A percentile compares a stretch with the other conserved stretches of the same genome.
Evolutionary conservation across 305 asterid genomes (phyloP).

Genomic region (Ruellia speciosa): DNA sequence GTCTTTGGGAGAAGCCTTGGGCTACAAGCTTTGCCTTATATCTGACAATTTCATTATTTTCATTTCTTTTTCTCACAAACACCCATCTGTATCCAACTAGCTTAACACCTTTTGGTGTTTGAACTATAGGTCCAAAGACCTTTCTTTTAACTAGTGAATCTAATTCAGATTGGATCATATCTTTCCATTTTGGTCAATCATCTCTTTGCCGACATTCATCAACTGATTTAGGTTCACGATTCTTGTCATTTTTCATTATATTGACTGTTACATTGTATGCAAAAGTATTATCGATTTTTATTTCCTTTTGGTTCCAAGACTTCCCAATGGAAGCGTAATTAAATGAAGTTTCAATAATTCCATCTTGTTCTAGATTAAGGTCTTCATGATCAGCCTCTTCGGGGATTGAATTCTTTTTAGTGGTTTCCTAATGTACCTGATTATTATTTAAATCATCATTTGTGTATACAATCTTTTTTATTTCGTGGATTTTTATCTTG

Average conservation of each 20-base stretch:
- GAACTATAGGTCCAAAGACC: not conserved
- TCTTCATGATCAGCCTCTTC: not conserved
- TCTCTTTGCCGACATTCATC: not conserved
- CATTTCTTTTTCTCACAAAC: not conserved
- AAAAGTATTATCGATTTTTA: not conserved
- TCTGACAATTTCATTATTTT: not conserved
- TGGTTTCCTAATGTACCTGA: no score
- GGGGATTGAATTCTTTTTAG: no score
- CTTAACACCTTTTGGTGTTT: not conserved
- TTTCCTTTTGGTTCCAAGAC: not conserved
- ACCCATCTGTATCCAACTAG: not conserved
- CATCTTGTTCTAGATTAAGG: not conserved
- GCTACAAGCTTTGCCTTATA: not conserved
- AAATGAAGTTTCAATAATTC: not conserved
- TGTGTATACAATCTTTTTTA: no score
- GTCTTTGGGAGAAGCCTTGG: not conserved
- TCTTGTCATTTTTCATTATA: not conserved
- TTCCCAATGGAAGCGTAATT: not conserved
- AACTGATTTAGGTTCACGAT: not conserved
- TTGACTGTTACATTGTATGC: not conserved
- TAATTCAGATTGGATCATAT: not conserved
- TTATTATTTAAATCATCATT: not conserved
- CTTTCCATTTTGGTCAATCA: not conserved
- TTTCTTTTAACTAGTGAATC: not conserved
- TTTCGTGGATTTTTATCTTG: not conserved